A percentile compares a stretch with the other conserved stretches of the same genome.
Conservation (phyloP, 2,329 filamentous ascomycete species). For the Exophiala aquamarina region DNA sequence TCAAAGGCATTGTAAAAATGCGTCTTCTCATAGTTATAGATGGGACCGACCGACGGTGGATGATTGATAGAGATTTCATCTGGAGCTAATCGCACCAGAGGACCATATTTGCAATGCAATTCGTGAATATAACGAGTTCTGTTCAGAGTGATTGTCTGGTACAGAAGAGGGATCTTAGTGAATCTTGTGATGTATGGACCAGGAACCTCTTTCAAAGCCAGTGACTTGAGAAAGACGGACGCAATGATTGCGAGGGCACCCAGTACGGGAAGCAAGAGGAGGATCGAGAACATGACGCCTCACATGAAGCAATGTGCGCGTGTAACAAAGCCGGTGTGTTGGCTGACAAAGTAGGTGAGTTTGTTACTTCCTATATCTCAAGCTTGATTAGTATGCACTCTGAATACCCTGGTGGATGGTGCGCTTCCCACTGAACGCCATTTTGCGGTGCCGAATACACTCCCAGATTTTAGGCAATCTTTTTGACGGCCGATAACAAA, state of each 20-base stretch:
- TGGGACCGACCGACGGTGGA: conserved; percentile 31
- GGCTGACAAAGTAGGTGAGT: background rate
- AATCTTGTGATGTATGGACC: conserved; percentile 14
- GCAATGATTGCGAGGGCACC: conserved; percentile 9
- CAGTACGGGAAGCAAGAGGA: conserved; percentile 6
- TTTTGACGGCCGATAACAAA: conserved; percentile 6
- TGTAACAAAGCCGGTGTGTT: conserved; percentile 1
- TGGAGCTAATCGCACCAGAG: conserved; percentile 72
- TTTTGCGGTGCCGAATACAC: background rate
- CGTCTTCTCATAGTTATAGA: conserved; percentile 38
- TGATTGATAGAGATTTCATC: conserved; percentile 63
- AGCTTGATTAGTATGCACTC: conserved; percentile 3
- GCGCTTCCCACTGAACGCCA: background rate
- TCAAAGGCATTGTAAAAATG: conserved; percentile 33
- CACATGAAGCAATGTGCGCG: conserved; percentile 1
- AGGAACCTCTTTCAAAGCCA: conserved; percentile 12
- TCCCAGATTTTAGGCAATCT: background rate
- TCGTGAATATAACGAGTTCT: conserved; percentile 28
- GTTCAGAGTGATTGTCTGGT: conserved; percentile 11
- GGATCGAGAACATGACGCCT: conserved; percentile 10
- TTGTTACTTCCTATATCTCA: conserved; percentile 4
- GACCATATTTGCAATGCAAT: conserved; percentile 71
- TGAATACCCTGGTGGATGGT: background rate
- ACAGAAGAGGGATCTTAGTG: conserved; percentile 14
- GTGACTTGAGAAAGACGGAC: conserved; percentile 9